phyloP scores from a whole-genome alignment of 805 yeast genomes.

The Isabelozyma rhagii region DNA sequence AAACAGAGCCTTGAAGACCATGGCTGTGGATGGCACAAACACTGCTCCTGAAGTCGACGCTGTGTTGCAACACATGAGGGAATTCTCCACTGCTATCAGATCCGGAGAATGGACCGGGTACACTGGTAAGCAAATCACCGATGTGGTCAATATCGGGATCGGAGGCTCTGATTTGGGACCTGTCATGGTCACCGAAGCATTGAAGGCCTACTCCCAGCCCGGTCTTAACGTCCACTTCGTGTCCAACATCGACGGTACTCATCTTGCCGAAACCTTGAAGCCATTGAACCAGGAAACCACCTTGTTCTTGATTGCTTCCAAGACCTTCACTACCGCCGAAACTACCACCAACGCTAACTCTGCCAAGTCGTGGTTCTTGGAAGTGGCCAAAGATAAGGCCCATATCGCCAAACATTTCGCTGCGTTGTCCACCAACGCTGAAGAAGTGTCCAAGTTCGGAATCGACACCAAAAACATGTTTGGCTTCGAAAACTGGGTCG shows the following conservation, averaged over 20 bases:
- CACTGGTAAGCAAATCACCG: slow-evolving; percentile 91
- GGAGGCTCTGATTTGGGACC: slow-evolving; percentile 99
- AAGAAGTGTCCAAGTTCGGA: slow-evolving; percentile 91
- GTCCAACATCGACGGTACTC: slow-evolving; percentile 98
- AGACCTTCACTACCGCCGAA: slow-evolving; percentile 99
- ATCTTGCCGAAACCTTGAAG: slow-evolving; percentile 87
- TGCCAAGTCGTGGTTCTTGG: slow-evolving; percentile 93
- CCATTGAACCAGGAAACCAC: slow-evolving; percentile 84
- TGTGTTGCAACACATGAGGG: slow-evolving; percentile 94
- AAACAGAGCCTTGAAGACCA: slow-evolving; percentile 80
- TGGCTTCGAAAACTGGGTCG: slow-evolving; percentile 98
- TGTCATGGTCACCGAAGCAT: slow-evolving; percentile 98
- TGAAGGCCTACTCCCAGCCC: slow-evolving; percentile 80
- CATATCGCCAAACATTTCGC: slow-evolving; percentile 96
- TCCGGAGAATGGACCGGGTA: slow-evolving; percentile 96
- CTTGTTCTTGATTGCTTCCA: slow-evolving; percentile 86
- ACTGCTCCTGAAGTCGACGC: slow-evolving; percentile 90
- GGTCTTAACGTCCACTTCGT: slow-evolving; percentile 85
- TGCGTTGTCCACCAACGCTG: slow-evolving; percentile 91
- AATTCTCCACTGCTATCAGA: slow-evolving; percentile 85
- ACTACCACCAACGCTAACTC: slow-evolving; percentile 94
- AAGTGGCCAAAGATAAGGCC: slow-evolving; percentile 57
- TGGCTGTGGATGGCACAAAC: slow-evolving; percentile 86
- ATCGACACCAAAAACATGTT: slow-evolving; percentile 98
- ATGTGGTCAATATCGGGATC: slow-evolving; percentile 95